Base-by-base conservation (phyloP, 208 protist genomes). In the Trypanosoma congolense region DNA sequence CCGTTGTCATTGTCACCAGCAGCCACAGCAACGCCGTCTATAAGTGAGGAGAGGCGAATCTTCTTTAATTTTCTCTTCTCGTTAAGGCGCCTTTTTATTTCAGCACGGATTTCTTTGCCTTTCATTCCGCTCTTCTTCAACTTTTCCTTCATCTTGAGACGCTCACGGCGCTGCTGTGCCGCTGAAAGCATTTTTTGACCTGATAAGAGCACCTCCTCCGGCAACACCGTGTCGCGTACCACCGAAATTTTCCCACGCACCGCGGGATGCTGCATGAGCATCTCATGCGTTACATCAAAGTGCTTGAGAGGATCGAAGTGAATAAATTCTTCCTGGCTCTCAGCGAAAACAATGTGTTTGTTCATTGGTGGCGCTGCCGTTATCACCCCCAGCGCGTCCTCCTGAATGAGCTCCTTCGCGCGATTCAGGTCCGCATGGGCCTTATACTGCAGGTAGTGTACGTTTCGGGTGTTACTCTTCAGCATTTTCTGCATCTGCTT, bases 361-460 rank as follows among this genome's bases (percentile, higher is more conserved):
- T 95, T 95, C 30, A 70, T 31, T 19, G 88, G 88, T 8, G 70
- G 61, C 1, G 61, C 56, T 16, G 77, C 63, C 3, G 80, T 89
- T n/a, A 95, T 62, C 18, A 82, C 82, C 0, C 66, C 61, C 0
- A 71, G 55, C 14, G 75, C 84, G 51, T 87, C 82, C 51, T 95
- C 88, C 22, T 89, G 52, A 3, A 95, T 70, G 18, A 95, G 50
- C 46, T 95, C 88, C 31, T 67, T 75, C 0, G 77, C 80, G 6
- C 84, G 74, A 33, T 68, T 62, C 35, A 69, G 24, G 40, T 95
- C 88, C 0, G 65, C 62, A 19, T 90, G 46, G 0, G 84, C 75
- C 61, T 92, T 92, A 57, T 85, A 91, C 52, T 87, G 58, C 3
- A 95, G 68, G 58, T 95, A 95, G 62, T 92, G 82, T 38, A 91